Conservation (phyloP, 192 early-diverging fungal species). For the Backusella mclennaniae region DNA sequence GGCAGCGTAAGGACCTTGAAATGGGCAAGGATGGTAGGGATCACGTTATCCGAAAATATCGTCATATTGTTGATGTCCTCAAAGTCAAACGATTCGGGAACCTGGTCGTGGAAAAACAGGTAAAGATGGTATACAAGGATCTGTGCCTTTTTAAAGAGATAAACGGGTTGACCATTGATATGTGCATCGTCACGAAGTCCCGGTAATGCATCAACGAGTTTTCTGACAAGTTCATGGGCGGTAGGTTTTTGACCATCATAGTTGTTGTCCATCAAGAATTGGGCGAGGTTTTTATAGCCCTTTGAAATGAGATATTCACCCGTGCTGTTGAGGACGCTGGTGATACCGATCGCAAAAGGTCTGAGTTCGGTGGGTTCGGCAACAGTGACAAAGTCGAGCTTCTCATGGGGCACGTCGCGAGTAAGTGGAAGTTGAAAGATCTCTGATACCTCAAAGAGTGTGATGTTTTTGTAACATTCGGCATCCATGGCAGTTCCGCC, state of each 20-base stretch:
- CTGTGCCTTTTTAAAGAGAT: conserved; percentile 80
- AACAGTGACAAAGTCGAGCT: conserved; percentile 59
- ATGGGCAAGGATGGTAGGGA: conserved; percentile 65
- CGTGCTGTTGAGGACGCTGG: conserved; percentile 66
- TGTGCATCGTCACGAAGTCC: conserved; percentile 62
- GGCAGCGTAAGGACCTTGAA: conserved; percentile 51
- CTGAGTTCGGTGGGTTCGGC: conserved; percentile 60
- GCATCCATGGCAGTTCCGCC: conserved; percentile 59
- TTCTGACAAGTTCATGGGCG: conserved; percentile 55
- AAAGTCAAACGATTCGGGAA: conserved; percentile 61
- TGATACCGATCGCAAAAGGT: conserved; percentile 63
- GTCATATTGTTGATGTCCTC: conserved; percentile 64
- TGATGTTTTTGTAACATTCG: conserved; percentile 55
- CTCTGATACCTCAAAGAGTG: conserved; percentile 57
- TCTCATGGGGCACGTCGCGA: conserved; percentile 56
- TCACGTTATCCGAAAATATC: conserved; percentile 73
- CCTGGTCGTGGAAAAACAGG: conserved; percentile 53
- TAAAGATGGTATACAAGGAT: conserved; percentile 64
- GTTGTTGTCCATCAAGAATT: conserved; percentile 68
- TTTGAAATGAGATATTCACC: conserved; percentile 59
- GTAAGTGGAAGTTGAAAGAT: conserved; percentile 75
- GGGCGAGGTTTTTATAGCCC: conserved; percentile 62
- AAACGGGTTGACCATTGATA: conserved; percentile 53
- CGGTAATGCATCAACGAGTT: conserved; percentile 64
- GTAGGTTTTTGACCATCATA: conserved; percentile 40